Base-by-base conservation (phyloP, 257 asterid genomes). In the Ophiorrhiza pumila region DNA sequence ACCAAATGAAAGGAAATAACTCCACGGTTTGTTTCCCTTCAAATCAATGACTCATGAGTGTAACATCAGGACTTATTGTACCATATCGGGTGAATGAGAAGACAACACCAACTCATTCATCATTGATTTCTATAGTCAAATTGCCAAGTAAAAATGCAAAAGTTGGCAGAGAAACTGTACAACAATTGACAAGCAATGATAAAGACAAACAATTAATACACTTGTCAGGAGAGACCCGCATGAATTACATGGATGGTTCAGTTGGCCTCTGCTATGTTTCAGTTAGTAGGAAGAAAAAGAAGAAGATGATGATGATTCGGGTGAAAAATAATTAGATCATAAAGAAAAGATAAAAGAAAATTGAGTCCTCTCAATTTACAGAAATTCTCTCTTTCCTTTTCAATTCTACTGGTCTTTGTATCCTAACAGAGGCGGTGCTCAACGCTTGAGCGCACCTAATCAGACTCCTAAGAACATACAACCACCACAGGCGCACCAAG, bases 311-410 rank as follows among this genome's bases (percentile, higher is more conserved):
- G 22, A 66, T 32, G 50, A 67, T 67, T 37, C 68, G 57, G 29
- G 53, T 27, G 41, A 58, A 31, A 64, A 43, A 42, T 43, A 77
- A 71, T 64, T 55, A 65, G 77, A 55, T 62, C 42, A 77, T 53
- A 53, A 63, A 5, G 72, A 74, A 69, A n/a, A n/a, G n/a, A n/a
- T 22, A 64, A 43, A 75, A 47, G 71, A 65, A 85, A 63, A 72
- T 6, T 23, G 75, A 71, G 76, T 73, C 72, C 78, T 88, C 88
- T 80, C 81, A 81, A 83, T 88, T 83, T 84, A 88, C 91, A 86
- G 65, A 79, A 71, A 60, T 58, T 35, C 49, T 69, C 47, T 66
- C 60, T 71, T 75, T 68, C 78, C 55, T 74, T 75, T 25, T 15
- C 74, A 29, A 25, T 23, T n/a, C 31, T 50, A 23, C 69, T 75